phyloP scores from a whole-genome alignment of 331 rosid species.

The Pyracantha coccinea region DNA sequence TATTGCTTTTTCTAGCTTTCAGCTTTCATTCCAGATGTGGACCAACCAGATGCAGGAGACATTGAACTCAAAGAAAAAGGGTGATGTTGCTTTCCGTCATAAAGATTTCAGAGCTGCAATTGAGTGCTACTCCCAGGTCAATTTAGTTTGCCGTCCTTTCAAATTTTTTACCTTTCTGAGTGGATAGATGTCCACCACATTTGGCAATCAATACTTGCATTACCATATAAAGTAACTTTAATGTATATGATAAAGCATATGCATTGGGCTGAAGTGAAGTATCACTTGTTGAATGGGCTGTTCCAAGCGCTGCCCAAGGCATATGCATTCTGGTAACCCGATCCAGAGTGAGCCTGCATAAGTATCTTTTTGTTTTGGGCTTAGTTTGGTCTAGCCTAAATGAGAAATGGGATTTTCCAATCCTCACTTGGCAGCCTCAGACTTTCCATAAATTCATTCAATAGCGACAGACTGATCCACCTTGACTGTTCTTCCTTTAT shows the following conservation, averaged over 20 bases:
- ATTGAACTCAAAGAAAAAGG: slow-evolving; percentile 81
- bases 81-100: slow-evolving; percentile 68
- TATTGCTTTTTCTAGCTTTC: slow-evolving; percentile 14
- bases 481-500: too few species aligned
- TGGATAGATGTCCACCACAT: background rate
- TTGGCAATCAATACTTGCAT: background rate
- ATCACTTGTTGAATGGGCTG: background rate
- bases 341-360: too few species aligned
- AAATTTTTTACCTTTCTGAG: background rate
- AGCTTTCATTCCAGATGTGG: slow-evolving; percentile 99
- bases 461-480: too few species aligned
- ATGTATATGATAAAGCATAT: background rate
- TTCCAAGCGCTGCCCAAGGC: background rate
- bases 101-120: slow-evolving; percentile 67
- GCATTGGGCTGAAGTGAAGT: background rate
- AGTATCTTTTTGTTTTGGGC: too few species aligned
- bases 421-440: too few species aligned
- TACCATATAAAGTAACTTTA: background rate
- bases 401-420: too few species aligned
- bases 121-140: slow-evolving; percentile 69
- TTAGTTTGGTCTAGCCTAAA: too few species aligned
- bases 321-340: too few species aligned
- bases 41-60: slow-evolving; percentile 92
- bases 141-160: slow-evolving; percentile 4
- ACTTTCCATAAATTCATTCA: too few species aligned